phyloP scores from a whole-genome alignment of 2,329 filamentous ascomycete genomes.

The Penicillium sp. region DNA sequence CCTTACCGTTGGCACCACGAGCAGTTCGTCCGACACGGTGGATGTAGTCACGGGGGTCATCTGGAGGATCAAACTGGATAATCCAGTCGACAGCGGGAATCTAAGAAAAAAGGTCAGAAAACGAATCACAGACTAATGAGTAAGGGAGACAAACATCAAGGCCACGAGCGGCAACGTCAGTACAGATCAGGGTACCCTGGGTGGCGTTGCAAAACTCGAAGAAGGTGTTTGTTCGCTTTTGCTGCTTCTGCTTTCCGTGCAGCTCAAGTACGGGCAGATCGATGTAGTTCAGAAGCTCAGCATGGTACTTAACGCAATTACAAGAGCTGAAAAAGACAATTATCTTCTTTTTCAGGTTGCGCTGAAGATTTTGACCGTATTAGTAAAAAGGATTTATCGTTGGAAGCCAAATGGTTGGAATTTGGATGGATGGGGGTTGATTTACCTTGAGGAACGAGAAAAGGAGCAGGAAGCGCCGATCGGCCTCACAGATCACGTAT shows the following conservation, averaged over 20 bases:
- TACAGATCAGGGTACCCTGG: conserved; percentile 88
- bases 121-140: background rate
- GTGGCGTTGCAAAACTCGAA: conserved; percentile 92
- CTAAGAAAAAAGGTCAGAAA: conserved; percentile 34
- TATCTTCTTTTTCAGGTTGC: conserved; percentile 92
- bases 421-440: too few relatives aligned
- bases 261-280: conserved; percentile 85
- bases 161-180: conserved; percentile 91
- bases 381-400: too few relatives aligned
- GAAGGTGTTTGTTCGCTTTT: conserved; percentile 98
- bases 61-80: conserved; percentile 90
- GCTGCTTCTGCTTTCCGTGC: conserved; percentile 96
- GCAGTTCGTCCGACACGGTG: conserved; percentile 96
- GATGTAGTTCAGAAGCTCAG: conserved; percentile 95
- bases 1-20: conserved; percentile 77
- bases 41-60: conserved; percentile 88
- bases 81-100: conserved; percentile 97
- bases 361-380: conserved; percentile 29
- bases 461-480: conserved; percentile 88
- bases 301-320: conserved; percentile 93
- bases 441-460: conserved; percentile 80
- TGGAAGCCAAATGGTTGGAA: too few relatives aligned
- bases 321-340: conserved; percentile 91
- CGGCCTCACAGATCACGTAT: conserved; percentile 89
- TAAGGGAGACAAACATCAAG: conserved; percentile 65